Evolutionary conservation across 164 flowering plant species (phyloP), one percentile per base, ranked within the genome.

Genomic region (Stephania yunnanensis): DNA sequence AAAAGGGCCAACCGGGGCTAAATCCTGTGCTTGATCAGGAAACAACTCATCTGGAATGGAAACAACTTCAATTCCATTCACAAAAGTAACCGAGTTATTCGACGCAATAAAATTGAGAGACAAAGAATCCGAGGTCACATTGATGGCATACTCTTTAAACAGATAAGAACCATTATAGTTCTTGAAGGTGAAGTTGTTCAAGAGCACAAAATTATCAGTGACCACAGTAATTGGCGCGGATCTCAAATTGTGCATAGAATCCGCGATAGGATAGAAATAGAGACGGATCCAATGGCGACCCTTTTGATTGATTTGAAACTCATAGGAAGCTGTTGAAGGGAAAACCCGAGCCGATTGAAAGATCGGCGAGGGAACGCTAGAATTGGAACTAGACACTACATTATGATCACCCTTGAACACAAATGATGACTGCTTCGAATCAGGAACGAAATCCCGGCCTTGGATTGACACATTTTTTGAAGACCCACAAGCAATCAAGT

Each of bases 1-100:
- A 70, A 89, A 78, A 53, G 87, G 81, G 9, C 80, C 76, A 15
- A 82, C 69, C 20, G 92, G 90, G 10, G 83, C 74, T 36, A 86
- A n/a, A 61, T 85, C 79, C 53, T 68, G 5, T 19, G 95, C 96
- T 77, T 88, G 87, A 53, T 90, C 91, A 25, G 90, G 84, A 44
- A 94, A 13, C 73, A 94, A 53, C 25, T 64, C 81, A 73, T 88
- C 89, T 0, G 98, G 98, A 42, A 89, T 66, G 0, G 97, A 92
- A 52, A 90, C 90, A 73, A 94, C 95, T 79, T 92, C 97, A 75
- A 94, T 86, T 5, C 90, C 98, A 83, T 94, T 94, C 17, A 92
- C 85, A 76, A 92, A 94, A 0, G 90, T 84, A 46, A 89, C 82
- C 2, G 97, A 92, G 69, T 81, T 77, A 74, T 89, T 88, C 8